Evolutionary conservation across 805 yeast species (phyloP), one percentile per base, ranked within the genome.

Genomic region (Komagataella phaffii): DNA sequence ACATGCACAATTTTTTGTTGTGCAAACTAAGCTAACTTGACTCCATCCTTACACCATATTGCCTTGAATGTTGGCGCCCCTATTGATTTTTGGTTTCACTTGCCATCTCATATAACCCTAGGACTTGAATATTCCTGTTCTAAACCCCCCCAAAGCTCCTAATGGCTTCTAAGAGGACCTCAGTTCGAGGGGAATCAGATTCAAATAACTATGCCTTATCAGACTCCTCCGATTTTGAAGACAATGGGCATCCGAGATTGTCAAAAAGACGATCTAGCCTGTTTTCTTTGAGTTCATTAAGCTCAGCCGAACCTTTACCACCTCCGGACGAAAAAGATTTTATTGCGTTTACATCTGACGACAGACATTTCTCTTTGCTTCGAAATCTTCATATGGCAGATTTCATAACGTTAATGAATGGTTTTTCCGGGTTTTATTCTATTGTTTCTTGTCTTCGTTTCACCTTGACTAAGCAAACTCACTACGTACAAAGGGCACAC

Each of bases 341-440:
- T 60, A 74, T 77, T 54, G 87, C 83, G 48, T 89, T 90, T 64
- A 82, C 89, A 51, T 77, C 81, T 44, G 98, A 91, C 66, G 76
- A 76, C 49, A 76, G 95, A 62, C 97, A 91, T 64, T 83, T 91
- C 57, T 83, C 90, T 52, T 79, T 93, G 78, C 70, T 93, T 52
- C 74, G 96, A 62, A 84, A 85, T 60, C 76, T 93, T 57, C 98
- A 93, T 66, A 74, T 91, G 81, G 99, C 99, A 5, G 99, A 93
- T 67, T 88, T 83, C 70, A 93, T 93, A 65, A 93, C 99, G 3
- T 77, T 90, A 72, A 73, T 93, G 65, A 93, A 93, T 67, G 96
- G 97, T 23, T 88, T 88, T 64, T 83, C 90, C 49, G 99, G 98
- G 0, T 90, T 93, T 64, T 88, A 88, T 64, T 83, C 96, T 36